Evolutionary conservation across 306 rosid genomes (phyloP).

Genomic region (Heteromeles arbutifolia): DNA sequence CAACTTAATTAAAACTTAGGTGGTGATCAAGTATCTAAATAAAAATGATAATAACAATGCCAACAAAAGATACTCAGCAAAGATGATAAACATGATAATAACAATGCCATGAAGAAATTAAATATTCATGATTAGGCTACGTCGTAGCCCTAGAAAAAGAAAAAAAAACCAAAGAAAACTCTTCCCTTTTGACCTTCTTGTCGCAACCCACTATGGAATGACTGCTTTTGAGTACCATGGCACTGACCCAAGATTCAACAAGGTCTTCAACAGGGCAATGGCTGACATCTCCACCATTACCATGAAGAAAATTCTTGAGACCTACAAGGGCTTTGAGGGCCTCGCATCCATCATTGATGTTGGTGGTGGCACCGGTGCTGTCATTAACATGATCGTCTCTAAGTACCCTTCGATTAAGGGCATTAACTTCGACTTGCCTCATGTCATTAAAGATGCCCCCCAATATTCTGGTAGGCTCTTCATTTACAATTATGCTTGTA

Average conservation of each 20-base stretch:
- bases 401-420: conserved; percentile 76
- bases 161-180: too few species aligned
- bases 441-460: conserved; percentile 81
- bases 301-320: conserved; percentile 74
- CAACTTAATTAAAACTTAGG: too few species aligned
- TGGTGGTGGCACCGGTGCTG: conserved; percentile 92
- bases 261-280: conserved; percentile 87
- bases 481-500: too few species aligned
- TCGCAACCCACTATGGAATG: conserved; percentile 92
- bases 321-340: conserved; percentile 74
- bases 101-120: too few species aligned
- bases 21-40: too few species aligned
- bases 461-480: conserved; percentile 47
- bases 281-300: conserved; percentile 74
- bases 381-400: conserved; percentile 60
- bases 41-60: too few species aligned
- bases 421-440: conserved; percentile 86
- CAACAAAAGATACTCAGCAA: too few species aligned
- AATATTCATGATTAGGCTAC: too few species aligned
- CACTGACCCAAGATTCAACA: conserved; percentile 80
- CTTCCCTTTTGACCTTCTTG: too few species aligned
- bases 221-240: conserved; percentile 83
- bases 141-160: too few species aligned
- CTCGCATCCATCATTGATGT: conserved; percentile 73
- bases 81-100: too few species aligned